These are phyloP conservation scores for Stenogyne calaminthoides DNA, from an alignment of 305 asterid genomes.

Conservation along the genomic window DNA sequence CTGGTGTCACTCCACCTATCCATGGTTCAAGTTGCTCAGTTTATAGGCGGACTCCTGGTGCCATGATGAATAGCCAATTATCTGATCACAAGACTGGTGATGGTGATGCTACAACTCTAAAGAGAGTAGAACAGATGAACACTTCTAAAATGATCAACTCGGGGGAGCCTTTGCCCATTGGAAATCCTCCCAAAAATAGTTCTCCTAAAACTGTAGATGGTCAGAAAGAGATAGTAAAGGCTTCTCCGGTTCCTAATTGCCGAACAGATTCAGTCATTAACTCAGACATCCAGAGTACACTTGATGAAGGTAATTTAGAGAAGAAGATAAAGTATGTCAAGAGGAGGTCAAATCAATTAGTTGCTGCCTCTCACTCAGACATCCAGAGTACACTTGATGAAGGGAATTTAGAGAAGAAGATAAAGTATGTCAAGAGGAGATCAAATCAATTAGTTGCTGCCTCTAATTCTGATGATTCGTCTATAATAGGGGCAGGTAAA, in stretches of 20 bases:
- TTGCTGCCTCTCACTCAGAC: constrained; percentile 63
- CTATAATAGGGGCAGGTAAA: constrained; percentile 39
- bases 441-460: constrained; percentile 86
- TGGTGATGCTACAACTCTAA: constrained; percentile 37
- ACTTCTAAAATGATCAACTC: constrained; percentile 44
- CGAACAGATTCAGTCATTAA: constrained; percentile 46
- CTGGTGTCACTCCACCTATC: constrained; percentile 40
- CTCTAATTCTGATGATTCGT: constrained; percentile 44
- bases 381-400: constrained; percentile 47
- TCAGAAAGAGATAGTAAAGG: constrained; percentile 38
- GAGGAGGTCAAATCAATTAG: constrained; percentile 79
- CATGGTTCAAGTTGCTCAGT: constrained; percentile 43
- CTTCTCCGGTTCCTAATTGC: constrained; percentile 43
- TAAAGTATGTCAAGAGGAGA: constrained; percentile 69
- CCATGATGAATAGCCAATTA: constrained; percentile 40
- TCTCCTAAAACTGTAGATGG: constrained; percentile 36
- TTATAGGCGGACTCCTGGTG: constrained; percentile 34
- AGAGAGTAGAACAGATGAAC: constrained; percentile 34
- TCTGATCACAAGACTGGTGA: constrained; percentile 37
- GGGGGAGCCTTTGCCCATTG: constrained; percentile 33
- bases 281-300: constrained; percentile 45
- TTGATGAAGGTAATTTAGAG: constrained; percentile 45
- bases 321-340: constrained; percentile 64
- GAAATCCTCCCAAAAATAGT: constrained; percentile 37
- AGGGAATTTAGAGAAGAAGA: constrained; percentile 47